A percentile compares a stretch with the other conserved stretches of the same genome.
phyloP scores from a whole-genome alignment of 495 filamentous ascomycete species.

The Tuber brumale region DNA sequence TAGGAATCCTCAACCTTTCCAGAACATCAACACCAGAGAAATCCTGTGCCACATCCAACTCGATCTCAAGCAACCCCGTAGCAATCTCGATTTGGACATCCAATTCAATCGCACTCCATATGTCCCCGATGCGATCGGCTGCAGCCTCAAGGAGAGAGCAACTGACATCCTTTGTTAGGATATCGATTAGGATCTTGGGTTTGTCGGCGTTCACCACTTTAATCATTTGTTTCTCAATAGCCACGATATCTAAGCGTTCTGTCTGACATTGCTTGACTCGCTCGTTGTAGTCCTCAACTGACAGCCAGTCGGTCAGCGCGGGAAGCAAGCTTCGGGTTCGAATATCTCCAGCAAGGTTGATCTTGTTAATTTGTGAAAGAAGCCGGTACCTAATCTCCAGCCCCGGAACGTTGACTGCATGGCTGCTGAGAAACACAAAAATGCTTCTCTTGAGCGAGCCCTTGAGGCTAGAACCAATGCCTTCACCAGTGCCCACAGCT shows the following conservation, averaged over 20 bases:
- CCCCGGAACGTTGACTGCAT: constrained; percentile 60
- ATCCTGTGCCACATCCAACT: constrained; percentile 46
- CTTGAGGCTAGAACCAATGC: constrained; percentile 49
- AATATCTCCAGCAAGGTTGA: constrained; percentile 61
- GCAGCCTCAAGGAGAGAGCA: constrained; percentile 51
- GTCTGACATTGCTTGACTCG: constrained; percentile 46
- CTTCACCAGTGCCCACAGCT: constrained; percentile 46
- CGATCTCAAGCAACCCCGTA: constrained; percentile 55
- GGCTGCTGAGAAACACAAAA: constrained; percentile 66
- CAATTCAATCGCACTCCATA: constrained; percentile 66
- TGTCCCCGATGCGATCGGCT: constrained; percentile 54
- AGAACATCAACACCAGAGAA: constrained; percentile 56
- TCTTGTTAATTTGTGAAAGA: constrained; percentile 60
- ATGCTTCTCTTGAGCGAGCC: constrained; percentile 58
- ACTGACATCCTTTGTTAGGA: constrained; percentile 49
- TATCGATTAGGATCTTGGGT: constrained; percentile 52
- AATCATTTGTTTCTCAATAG: constrained; percentile 56
- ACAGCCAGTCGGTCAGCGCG: constrained; percentile 59
- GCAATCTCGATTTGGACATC: constrained; percentile 56
- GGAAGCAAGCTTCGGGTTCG: constrained; percentile 66
- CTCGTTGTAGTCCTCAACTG: constrained; percentile 32
- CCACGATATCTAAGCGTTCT: constrained; percentile 57
- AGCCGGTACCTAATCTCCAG: constrained; percentile 61
- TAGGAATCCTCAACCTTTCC: constrained; percentile 59
- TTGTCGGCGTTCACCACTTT: constrained; percentile 57